Base-by-base conservation (phyloP, 441 rosid species). In the Capsella rubella region DNA sequence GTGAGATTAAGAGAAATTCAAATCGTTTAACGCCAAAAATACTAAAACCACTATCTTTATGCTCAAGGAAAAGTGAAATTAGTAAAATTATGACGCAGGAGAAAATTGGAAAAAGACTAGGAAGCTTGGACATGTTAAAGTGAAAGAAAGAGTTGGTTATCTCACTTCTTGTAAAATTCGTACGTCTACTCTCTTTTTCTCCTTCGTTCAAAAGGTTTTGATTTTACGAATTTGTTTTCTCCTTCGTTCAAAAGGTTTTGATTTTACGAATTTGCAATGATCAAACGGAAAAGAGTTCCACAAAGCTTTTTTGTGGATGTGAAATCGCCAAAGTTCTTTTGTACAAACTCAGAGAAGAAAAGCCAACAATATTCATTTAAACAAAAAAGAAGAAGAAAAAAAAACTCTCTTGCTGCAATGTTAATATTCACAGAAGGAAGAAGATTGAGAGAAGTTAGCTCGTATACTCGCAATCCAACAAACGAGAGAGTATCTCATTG, bases 391-490 rank as follows among this genome's bases (percentile, higher is more conserved):
- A 40, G 40, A 7, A 21, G 29, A 53, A 15, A 18, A 15, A n/a
- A 58, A 52, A 39, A 18, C 71, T 47, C 72, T 77, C 61, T 76
- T 70, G 71, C 67, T 69, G 71, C 75, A 69, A 70, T 64, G 72
- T 69, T 56, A 39, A 53, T 76, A 76, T 71, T 76, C 80, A 71
- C 80, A 77, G 68, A 58, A 77, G 29, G 79, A 60, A 59, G 50
- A 29, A 56, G 27, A 60, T 71, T 32, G 51, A 71, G 50, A 54
- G 62, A 57, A 58, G 69, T 72, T 86, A 89, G 87, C 93, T 83
- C 12, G 93, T 75, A 66, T 84, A 89, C 84, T 95, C 98, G 77
- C 98, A 93, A 66, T 93, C 97, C 4, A 82, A 82, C 82, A 93
- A 83, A 53, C 93, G 98, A 55, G 93, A 69, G 32, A 95, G 87